Base-by-base conservation (phyloP, 2,329 filamentous ascomycete genomes). In the Elsinoe batatas region DNA sequence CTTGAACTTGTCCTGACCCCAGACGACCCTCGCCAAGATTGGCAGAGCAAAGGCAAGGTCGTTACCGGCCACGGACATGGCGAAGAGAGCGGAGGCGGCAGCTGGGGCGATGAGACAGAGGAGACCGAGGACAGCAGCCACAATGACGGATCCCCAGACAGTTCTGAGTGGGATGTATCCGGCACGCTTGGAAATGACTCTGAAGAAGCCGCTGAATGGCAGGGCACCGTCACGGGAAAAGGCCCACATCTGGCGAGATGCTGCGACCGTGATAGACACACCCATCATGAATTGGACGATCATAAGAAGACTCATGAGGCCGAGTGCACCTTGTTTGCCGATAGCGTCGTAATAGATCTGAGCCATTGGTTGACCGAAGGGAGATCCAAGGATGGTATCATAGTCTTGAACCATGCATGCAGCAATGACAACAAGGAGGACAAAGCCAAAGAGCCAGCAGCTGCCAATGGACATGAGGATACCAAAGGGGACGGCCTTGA, bases 251-350 rank as follows among this genome's bases (percentile, higher is more conserved):
- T 84, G 81, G 5, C 81, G 74, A 5, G 78, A 81, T 3, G 77
- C 78, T 1, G 81, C 81, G 3, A 82, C 76, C 2, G 80, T 67
- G 54, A 81, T 76, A 30, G 75, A 79, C 1, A 82, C 67, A 1
- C 80, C 79, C 75, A 83, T 83, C 18, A 83, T 70, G 64, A 81
- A 84, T 63, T 83, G 81, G 2, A 81, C 79, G 49, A 81, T 75
- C 62, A 82, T 79, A 17, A 83, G 67, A 0, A 83, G 70, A 1
- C 73, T 71, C 76, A 83, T 83, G 55, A 83, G 72, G 0, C 74
- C 80, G 5, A 84, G 65, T 0, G 81, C 78, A 4, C 79, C 80
- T 4, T 74, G 69, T 64, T 82, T 83, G 8, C 80, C 80, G 8
- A 83, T 65, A 0, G 79, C 78, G 57, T 83, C 79, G 58, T 75